Percentiles rank a stretch among this genome's conserved stretches.
phyloP scores from a whole-genome alignment of 257 asterid species.

The Marsdenia floribunda region DNA sequence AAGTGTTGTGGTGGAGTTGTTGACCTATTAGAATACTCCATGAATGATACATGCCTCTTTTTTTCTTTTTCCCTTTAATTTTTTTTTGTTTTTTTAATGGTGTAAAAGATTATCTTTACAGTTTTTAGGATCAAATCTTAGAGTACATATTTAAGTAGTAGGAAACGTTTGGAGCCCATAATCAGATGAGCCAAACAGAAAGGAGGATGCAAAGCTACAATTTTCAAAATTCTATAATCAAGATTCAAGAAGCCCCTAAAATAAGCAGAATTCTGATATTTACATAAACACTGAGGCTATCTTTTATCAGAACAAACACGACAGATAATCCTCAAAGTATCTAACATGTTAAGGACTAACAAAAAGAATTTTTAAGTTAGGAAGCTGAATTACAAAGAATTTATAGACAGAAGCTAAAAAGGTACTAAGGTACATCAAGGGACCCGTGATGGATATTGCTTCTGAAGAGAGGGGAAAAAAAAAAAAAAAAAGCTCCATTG shows the following conservation, averaged over 20 bases:
- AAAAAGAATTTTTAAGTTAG: background rate
- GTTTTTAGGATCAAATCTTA: background rate
- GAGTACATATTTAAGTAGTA: no score
- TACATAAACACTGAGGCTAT: constrained; percentile 2
- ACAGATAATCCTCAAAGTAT: constrained; percentile 9
- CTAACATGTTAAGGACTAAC: constrained; percentile 4
- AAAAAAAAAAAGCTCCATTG: background rate
- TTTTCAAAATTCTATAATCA: background rate
- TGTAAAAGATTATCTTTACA: background rate
- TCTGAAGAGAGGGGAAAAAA: background rate
- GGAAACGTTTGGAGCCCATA: background rate
- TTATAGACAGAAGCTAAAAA: background rate
- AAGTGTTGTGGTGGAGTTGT: background rate
- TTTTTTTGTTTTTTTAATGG: background rate
- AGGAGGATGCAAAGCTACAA: no score
- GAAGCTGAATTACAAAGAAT: background rate
- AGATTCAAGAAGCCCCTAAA: no score
- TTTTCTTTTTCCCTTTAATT: background rate
- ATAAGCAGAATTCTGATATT: constrained; percentile 6
- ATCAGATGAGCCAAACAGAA: background rate
- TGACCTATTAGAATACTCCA: background rate
- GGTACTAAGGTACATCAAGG: background rate
- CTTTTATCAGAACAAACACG: background rate
- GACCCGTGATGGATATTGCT: background rate
- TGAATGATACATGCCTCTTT: background rate